Evolutionary conservation across 148 eudicot species (phyloP).

Genomic region (Rheum nobile): DNA sequence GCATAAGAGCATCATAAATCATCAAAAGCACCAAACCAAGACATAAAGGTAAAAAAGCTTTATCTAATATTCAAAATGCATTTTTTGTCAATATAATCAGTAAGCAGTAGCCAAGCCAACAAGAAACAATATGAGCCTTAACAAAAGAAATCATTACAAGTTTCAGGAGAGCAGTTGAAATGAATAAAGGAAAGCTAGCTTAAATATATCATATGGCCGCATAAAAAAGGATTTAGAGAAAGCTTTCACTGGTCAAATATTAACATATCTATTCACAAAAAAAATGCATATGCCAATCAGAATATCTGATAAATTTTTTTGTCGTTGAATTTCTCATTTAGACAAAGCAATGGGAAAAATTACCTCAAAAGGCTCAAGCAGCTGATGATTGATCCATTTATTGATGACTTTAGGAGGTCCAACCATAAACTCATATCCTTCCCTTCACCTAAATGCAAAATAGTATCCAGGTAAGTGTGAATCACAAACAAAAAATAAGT

Average conservation of each 20-base stretch:
- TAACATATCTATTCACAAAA: background rate
- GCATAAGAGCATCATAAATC: too few species aligned
- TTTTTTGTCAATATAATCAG: background rate
- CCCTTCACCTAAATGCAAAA: slow-evolving; percentile 64
- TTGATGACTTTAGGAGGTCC: slow-evolving; percentile 98
- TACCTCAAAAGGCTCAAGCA: slow-evolving; percentile 91
- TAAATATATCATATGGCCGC: background rate
- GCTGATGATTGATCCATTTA: slow-evolving; percentile 60
- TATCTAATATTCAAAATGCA: too few species aligned
- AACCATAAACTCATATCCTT: slow-evolving; percentile 97
- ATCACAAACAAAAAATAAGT: slow-evolving; percentile 2
- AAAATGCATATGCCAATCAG: background rate
- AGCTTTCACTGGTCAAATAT: background rate
- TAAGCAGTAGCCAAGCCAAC: background rate
- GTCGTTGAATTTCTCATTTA: background rate
- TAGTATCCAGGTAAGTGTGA: slow-evolving; percentile 2
- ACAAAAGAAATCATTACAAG: too few species aligned
- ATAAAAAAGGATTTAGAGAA: background rate
- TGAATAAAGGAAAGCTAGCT: too few species aligned
- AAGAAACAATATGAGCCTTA: background rate
- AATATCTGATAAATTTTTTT: background rate
- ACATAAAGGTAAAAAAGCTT: too few species aligned
- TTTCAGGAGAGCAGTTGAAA: too few species aligned
- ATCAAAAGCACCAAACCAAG: too few species aligned
- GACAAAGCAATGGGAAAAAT: background rate